Evolutionary conservation across 2,329 filamentous ascomycete genomes (phyloP), one percentile per base, ranked within the genome.

Genomic region (Ophiostoma sp.): DNA sequence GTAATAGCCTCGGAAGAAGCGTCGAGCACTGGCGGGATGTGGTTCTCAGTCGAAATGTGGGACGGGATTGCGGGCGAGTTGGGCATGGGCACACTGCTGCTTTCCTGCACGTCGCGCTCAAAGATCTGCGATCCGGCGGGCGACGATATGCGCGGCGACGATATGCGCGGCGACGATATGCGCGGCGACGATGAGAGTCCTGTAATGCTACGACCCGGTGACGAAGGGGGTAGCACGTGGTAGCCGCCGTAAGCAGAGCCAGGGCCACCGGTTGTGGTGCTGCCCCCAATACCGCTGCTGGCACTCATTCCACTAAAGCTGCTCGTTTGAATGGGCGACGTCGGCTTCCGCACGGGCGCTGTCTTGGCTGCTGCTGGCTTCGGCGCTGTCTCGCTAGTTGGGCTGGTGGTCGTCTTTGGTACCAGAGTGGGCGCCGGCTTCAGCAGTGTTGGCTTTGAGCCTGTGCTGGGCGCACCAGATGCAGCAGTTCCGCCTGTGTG

Each of bases 1-100:
- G 94, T 97, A 75, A 98, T 97, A 69, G 93, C 93, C 74, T 93
- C 87, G 58, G 93, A 96, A 2, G 92, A 94, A 66, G 94, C 94
- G 76, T 97, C 92, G 64, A 98, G 83, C 12, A 96, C 93, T 0
- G 94, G 86, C 7, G 94, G 94, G 73, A 98, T 97, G 76, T 93
- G 87, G 79, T 98, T 93, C 77, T 98, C 94, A 7, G 92, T 97
- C 74, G 93, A 88, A 74, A 98, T 96, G 76, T 98, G 94, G 7
- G 91, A 88, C 3, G 94, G 94, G 71, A 97, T 95, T n/a, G 92
- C 91, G 0, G 91, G 89, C 3, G 91, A 94, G 70, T 85, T 87
- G 70, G 92, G 89, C n/a, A 87, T 79, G 3, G 85, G 75, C 69
- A 68, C 74, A 71, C 68, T 68, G 60, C 63, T 65, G 45, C 27